A percentile compares a stretch with the other conserved stretches of the same genome.
These are phyloP conservation scores for Rhodotorula toruloides DNA, from an alignment of 768 basidiomycete species.

Conservation along the genomic window DNA sequence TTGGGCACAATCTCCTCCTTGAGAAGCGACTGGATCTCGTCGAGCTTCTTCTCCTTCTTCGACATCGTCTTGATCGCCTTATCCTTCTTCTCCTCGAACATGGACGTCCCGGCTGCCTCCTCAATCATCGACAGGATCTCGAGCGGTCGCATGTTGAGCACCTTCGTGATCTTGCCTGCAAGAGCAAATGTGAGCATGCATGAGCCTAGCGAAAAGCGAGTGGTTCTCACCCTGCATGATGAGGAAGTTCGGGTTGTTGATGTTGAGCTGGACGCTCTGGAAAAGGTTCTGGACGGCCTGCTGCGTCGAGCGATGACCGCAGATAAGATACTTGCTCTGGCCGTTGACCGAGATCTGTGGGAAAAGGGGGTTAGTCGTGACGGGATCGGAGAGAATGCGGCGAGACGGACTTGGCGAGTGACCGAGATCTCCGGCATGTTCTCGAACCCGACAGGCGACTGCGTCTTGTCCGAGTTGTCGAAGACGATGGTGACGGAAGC, in stretches of 20 bases:
- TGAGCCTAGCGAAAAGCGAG: not conserved
- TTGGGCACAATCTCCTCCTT: constrained; percentile 91
- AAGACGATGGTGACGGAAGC: constrained; percentile 98
- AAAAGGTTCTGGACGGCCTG: constrained; percentile 81
- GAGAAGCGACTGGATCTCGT: constrained; percentile 73
- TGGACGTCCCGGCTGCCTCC: constrained; percentile 94
- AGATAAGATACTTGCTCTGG: constrained; percentile 86
- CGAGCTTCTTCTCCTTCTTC: constrained; percentile 93
- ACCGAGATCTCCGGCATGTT: constrained; percentile 85
- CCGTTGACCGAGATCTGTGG: constrained; percentile 83
- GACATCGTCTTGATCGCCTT: constrained; percentile 92
- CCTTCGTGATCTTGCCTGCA: constrained; percentile 80
- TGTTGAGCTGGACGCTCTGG: constrained; percentile 94
- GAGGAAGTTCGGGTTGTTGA: constrained; percentile 98
- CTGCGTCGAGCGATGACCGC: constrained; percentile 88
- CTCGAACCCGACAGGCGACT: constrained; percentile 75
- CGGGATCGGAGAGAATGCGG: not conserved
- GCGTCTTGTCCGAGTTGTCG: constrained; percentile 85
- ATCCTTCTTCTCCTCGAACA: constrained; percentile 98
- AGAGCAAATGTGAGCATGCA: not conserved
- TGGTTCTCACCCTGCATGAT: constrained; percentile 82
- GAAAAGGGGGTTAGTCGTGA: not conserved
- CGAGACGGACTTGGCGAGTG: constrained; percentile 73
- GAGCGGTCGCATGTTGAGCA: constrained; percentile 94
- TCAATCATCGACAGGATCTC: constrained; percentile 98